Conservation (phyloP, 225 moss, liverwort and hornwort species). For the Marchantia polymorpha region DNA sequence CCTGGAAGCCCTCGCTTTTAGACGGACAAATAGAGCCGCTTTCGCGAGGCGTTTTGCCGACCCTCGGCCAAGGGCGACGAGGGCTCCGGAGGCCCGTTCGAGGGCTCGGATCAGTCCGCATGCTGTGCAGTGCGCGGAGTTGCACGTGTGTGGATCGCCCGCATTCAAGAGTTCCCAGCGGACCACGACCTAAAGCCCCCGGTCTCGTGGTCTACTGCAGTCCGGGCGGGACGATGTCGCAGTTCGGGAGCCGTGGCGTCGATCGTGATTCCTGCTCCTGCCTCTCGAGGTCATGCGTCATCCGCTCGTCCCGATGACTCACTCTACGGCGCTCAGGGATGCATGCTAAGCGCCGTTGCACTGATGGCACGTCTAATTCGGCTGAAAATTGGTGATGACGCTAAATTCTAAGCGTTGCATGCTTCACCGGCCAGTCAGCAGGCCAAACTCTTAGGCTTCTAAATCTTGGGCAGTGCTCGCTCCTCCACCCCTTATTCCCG, state of each 20-base stretch:
- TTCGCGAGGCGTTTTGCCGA: background rate
- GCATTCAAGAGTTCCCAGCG: too few relatives aligned
- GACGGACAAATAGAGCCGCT: background rate
- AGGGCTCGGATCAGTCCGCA: background rate
- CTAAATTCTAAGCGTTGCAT: background rate
- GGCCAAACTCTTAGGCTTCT: too few relatives aligned
- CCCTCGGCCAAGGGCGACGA: too few relatives aligned
- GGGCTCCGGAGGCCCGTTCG: background rate
- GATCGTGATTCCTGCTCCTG: background rate
- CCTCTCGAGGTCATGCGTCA: background rate
- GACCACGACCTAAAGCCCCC: too few relatives aligned
- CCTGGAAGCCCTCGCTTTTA: background rate
- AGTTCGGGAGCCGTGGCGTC: background rate
- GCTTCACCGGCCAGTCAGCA: background rate
- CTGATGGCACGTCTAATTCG: background rate
- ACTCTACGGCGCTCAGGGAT: background rate
- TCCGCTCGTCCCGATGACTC: too few relatives aligned
- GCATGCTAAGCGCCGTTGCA: background rate
- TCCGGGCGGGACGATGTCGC: background rate
- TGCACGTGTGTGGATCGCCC: too few relatives aligned
- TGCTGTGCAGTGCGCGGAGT: too few relatives aligned
- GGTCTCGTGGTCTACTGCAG: too few relatives aligned
- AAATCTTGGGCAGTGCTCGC: background rate
- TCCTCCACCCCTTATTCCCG: background rate
- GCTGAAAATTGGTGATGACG: background rate